These are phyloP conservation scores for Barnettozyma botsteinii DNA, from an alignment of 805 yeast species.

Conservation along the genomic window DNA sequence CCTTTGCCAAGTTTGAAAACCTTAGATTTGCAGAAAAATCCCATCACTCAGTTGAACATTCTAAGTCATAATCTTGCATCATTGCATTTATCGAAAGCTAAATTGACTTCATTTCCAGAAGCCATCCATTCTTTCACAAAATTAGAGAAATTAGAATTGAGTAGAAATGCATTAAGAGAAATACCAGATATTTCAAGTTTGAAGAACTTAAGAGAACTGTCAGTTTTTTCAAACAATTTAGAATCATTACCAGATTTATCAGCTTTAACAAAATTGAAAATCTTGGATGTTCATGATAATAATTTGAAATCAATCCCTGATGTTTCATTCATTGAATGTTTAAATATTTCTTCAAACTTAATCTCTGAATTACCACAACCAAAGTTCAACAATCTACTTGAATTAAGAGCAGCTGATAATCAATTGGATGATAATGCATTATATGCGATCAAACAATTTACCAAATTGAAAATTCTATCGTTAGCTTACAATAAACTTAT, in stretches of 20 bases:
- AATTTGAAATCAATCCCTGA: slow-evolving; percentile 66
- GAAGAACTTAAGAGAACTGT: slow-evolving; percentile 54
- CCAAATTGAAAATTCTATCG: slow-evolving; percentile 57
- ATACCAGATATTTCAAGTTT: slow-evolving; percentile 68
- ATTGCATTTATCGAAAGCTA: slow-evolving; percentile 76
- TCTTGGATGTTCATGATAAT: slow-evolving; percentile 78
- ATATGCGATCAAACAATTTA: slow-evolving; percentile 55
- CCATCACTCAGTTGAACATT: slow-evolving; percentile 63
- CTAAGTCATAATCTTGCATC: slow-evolving; percentile 56
- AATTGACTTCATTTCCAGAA: slow-evolving; percentile 65
- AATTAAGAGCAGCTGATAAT: slow-evolving; percentile 74
- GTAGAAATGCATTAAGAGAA: slow-evolving; percentile 73
- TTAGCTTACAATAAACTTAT: slow-evolving; percentile 78
- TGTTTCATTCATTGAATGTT: slow-evolving; percentile 32
- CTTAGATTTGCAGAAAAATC: slow-evolving; percentile 75
- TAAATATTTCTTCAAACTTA: slow-evolving; percentile 73
- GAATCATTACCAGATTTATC: slow-evolving; percentile 67
- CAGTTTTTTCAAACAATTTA: slow-evolving; percentile 69
- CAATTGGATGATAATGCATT: slow-evolving; percentile 73
- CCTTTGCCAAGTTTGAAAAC: slow-evolving; percentile 57
- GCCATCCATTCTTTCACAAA: slow-evolving; percentile 58
- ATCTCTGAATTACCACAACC: slow-evolving; percentile 32
- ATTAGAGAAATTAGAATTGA: slow-evolving; percentile 68
- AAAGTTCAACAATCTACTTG: slow-evolving; percentile 38
- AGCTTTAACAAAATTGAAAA: slow-evolving; percentile 49